Evolutionary conservation across 768 basidiomycete species (phyloP).

Genomic region (Mycena latifolia): DNA sequence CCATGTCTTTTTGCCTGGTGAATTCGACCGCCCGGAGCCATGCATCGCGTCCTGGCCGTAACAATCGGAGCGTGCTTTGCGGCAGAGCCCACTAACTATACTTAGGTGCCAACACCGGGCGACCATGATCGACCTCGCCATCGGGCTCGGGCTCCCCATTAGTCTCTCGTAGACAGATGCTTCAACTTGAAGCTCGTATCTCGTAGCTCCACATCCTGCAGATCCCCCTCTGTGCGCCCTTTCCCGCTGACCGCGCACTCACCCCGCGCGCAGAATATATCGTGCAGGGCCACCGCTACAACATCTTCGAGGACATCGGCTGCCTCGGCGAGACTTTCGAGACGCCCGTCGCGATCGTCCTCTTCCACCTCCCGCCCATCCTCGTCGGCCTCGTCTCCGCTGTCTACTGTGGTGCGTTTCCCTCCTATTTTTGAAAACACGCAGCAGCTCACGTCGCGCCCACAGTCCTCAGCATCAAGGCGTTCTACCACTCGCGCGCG

Average conservation of each 20-base stretch:
- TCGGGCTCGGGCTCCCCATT: constrained; percentile 68
- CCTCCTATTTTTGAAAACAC: background rate
- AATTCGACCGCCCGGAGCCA: too few relatives aligned
- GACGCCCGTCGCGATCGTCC: too few relatives aligned
- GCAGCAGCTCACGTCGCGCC: background rate
- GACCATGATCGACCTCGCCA: constrained; percentile 62
- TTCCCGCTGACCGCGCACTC: background rate
- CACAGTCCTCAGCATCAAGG: constrained; percentile 50
- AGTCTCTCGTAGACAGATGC: too few relatives aligned
- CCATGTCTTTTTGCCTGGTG: too few relatives aligned
- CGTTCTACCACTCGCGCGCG: constrained; percentile 55
- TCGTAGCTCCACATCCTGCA: too few relatives aligned
- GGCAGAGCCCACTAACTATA: too few relatives aligned
- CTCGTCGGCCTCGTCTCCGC: too few relatives aligned
- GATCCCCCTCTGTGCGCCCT: constrained; percentile 57
- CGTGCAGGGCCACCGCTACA: constrained; percentile 69
- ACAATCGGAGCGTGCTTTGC: too few relatives aligned
- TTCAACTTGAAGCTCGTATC: too few relatives aligned
- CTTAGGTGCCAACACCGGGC: constrained; percentile 61
- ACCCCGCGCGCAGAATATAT: constrained; percentile 53
- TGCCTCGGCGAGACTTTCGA: too few relatives aligned
- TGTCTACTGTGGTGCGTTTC: constrained; percentile 47
- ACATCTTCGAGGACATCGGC: constrained; percentile 72
- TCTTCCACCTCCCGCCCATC: too few relatives aligned
- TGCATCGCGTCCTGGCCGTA: too few relatives aligned